Percentiles rank a stretch among this genome's conserved stretches.
Evolutionary conservation across 139 green algal genomes (phyloP).

Genomic region (Tetratostichococcus sp.): DNA sequence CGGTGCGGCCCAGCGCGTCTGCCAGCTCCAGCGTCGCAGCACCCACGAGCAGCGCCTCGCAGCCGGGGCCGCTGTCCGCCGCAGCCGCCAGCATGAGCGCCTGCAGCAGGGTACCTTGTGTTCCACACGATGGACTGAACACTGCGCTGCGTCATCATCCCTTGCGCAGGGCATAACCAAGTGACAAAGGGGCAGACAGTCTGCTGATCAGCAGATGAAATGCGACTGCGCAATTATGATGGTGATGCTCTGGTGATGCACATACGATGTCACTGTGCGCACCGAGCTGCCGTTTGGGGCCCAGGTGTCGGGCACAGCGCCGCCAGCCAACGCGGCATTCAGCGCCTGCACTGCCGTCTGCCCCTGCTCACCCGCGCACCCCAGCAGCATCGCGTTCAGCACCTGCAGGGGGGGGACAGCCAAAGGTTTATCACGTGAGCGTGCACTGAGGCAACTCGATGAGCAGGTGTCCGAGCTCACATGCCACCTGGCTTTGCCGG

Average conservation of each 20-base stretch:
- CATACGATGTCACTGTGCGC: background rate
- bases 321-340: conserved; percentile 43
- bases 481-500: too few species aligned
- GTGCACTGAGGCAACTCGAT: too few species aligned
- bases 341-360: conserved; percentile 36
- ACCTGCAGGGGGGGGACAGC: conserved; percentile 31
- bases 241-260: too few species aligned
- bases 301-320: conserved; percentile 75
- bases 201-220: background rate
- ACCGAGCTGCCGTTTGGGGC: conserved; percentile 59
- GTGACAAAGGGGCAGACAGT: too few species aligned
- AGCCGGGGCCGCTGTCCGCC: conserved; percentile 37
- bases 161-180: too few species aligned
- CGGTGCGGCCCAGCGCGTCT: conserved; percentile 64
- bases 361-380: conserved; percentile 41
- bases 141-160: too few species aligned
- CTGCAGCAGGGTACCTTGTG: too few species aligned
- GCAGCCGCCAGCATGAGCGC: conserved; percentile 75
- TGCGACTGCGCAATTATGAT: too few species aligned
- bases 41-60: conserved; percentile 56
- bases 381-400: conserved; percentile 76
- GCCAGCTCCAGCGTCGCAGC: conserved; percentile 63
- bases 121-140: too few species aligned
- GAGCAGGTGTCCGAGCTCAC: too few species aligned
- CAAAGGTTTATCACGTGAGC: too few species aligned